Base-by-base conservation (phyloP, 208 protist genomes). In the Leishmania major region DNA sequence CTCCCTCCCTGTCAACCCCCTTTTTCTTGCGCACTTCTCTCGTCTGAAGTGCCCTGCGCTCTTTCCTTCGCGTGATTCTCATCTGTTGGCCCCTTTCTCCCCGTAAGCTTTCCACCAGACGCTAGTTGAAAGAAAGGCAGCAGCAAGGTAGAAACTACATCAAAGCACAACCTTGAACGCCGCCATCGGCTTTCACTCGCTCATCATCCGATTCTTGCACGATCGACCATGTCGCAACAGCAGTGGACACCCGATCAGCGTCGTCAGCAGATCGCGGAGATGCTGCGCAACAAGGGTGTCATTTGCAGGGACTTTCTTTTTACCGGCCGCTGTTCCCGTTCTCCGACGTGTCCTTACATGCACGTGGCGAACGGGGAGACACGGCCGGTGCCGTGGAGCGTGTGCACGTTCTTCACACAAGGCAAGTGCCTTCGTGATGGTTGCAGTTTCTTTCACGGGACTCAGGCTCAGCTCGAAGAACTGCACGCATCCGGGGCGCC, bases 401-500 rank as follows among this genome's bases (percentile, higher is more conserved):
- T 93, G 15, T 96, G 92, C 78, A 87, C 85, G 6, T 96, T 96
- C 85, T 95, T 92, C 76, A 86, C 88, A 6, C 71, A 91, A 64
- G 84, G 92, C 51, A 88, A 89, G 35, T 96, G 93, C 78, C 85
- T 96, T 25, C 90, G 93, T 22, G 91, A 95, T 59, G 80, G 84
- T 1, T 96, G 93, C 82, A 79, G 69, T 22, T 96, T 93, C 84
- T 96, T 96, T 75, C 93, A 96, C 76, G 93, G 93, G 57, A 89
- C 88, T 7, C 84, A 89, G 62, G 79, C 77, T 22, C 86, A 96
- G 67, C 82, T 96, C n/a, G 86, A 91, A 67, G 83, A 87, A 25
- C 79, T 96, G 55, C 84, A 86, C 51, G 84, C 86, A 5, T 85
- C 57, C 11, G 87, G 88, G 8, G 86, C 78, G 0, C 78, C 83